These are phyloP conservation scores for Eurotiales sp. DNA, from an alignment of 2,329 filamentous ascomycete genomes.

Conservation along the genomic window DNA sequence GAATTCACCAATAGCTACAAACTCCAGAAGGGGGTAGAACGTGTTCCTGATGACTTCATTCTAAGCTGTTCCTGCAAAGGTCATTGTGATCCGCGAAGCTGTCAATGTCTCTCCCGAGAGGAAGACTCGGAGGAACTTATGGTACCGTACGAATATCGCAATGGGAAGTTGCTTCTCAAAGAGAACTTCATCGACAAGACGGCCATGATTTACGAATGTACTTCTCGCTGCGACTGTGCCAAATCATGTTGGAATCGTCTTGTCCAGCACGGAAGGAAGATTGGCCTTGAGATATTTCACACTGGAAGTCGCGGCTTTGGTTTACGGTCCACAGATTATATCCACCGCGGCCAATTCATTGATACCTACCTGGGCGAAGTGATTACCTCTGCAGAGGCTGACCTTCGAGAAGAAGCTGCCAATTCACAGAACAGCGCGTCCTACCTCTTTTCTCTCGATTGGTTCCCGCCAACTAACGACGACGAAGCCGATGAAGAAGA, in stretches of 20 bases:
- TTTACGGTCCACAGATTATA: conserved; percentile 35
- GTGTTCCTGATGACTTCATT: conserved; percentile 27
- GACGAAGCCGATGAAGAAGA: conserved; percentile 25
- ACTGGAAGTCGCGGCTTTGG: conserved; percentile 42
- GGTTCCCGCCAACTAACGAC: conserved; percentile 18
- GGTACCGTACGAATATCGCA: conserved; percentile 26
- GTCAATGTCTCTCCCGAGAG: conserved; percentile 30
- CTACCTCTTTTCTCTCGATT: conserved; percentile 44
- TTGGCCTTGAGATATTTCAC: conserved; percentile 42
- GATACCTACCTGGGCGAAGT: conserved; percentile 46
- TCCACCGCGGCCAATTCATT: conserved; percentile 43
- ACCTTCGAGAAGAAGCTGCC: conserved; percentile 33
- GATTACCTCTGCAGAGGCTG: conserved; percentile 33
- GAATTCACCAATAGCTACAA: conserved; percentile 38
- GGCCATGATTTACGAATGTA: conserved; percentile 42
- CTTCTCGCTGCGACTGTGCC: conserved; percentile 32
- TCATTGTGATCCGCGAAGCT: conserved; percentile 24
- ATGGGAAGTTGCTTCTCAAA: conserved; percentile 24
- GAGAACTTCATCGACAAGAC: conserved; percentile 30
- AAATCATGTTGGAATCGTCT: conserved; percentile 40
- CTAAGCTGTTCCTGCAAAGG: conserved; percentile 30
- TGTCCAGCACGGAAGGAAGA: conserved; percentile 36
- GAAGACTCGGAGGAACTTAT: conserved; percentile 27
- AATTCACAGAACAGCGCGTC: conserved; percentile 28
- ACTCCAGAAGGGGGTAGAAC: conserved; percentile 28